Base-by-base conservation (phyloP, 2,329 filamentous ascomycete genomes). In the Trichoderma sp. region DNA sequence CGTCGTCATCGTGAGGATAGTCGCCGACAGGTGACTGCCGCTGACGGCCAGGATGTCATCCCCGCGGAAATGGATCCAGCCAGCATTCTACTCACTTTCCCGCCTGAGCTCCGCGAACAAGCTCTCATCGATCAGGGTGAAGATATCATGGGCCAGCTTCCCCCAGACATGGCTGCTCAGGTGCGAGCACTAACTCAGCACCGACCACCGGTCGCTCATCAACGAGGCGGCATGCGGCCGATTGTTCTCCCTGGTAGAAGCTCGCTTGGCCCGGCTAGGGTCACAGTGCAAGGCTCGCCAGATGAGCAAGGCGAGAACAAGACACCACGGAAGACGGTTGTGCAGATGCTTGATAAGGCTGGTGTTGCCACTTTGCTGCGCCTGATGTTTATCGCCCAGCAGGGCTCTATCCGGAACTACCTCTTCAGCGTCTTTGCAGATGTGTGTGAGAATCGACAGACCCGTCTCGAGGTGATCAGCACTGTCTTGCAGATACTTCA, bases 371-470 rank as follows among this genome's bases (percentile, higher is more conserved):
- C 95, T n/a, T 81, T 99, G 41, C 83, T 99, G 50, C 91, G 96
- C n/a, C 85, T 99, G 10, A 97, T 99, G 94, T 99, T 99, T 76
- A 93, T 98, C 71, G 90, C 92, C 55, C 92, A 97, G 69, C 91
- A 94, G 69, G 92, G 91, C 24, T 95, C 91, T 67, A 90, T 95
- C 56, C 91, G 93, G 69, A 87, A 85, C 67, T 91, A 92, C 66
- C 83, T 99, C 61, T 94, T 95, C 74, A 89, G 90, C 63, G 91
- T 99, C 61, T 88, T 99, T 59, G 88, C 92, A 68, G 92, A 97
- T 70, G 89, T 98, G 28, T 98, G 93, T 74, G 91, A 97, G 77
- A 99, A 99, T 75, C 89, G 92, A n/a, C 93, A 97, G 74, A 99
- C 95, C 73, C 88, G 95, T 43, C 88, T 93, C 3, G 95, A 99